These are phyloP conservation scores for Neurospora sp. DNA, from an alignment of 495 filamentous ascomycete species.

Conservation along the genomic window DNA sequence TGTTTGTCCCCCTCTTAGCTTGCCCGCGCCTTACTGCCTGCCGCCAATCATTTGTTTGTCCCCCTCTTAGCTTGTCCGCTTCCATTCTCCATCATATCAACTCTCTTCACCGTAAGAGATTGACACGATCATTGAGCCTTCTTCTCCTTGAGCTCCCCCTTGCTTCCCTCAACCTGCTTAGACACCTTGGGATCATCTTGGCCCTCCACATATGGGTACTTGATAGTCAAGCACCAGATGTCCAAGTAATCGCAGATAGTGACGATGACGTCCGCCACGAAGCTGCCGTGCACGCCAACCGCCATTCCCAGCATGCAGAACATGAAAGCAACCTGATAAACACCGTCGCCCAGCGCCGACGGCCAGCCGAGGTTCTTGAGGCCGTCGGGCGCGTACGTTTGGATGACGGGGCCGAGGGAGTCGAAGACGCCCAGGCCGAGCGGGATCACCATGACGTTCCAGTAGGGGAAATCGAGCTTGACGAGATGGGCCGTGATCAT, in stretches of 20 bases:
- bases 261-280: slow-evolving; percentile 89
- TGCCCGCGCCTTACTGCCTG: not conserved
- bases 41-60: not conserved
- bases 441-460: slow-evolving; percentile 64
- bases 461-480: slow-evolving; percentile 74
- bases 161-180: slow-evolving; percentile 4
- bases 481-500: slow-evolving; percentile 92
- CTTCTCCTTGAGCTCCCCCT: slow-evolving; percentile 7
- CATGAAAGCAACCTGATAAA: slow-evolving; percentile 76
- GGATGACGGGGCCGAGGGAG: slow-evolving; percentile 57
- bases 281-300: slow-evolving; percentile 85
- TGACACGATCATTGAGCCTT: slow-evolving; percentile 17
- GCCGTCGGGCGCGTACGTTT: slow-evolving; percentile 36
- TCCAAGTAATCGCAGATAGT: slow-evolving; percentile 97
- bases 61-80: not conserved
- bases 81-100: not conserved
- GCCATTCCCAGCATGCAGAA: slow-evolving; percentile 73
- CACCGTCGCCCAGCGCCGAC: slow-evolving; percentile 58
- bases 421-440: slow-evolving; percentile 67
- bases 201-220: slow-evolving; percentile 52
- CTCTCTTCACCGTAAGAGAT: not conserved
- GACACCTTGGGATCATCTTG: slow-evolving; percentile 16
- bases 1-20: not conserved
- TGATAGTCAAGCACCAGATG: slow-evolving; percentile 97
- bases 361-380: slow-evolving; percentile 59